A percentile compares a stretch with the other conserved stretches of the same genome.
Conservation (phyloP, 306 rosid species). For the Potentilla sterilis region DNA sequence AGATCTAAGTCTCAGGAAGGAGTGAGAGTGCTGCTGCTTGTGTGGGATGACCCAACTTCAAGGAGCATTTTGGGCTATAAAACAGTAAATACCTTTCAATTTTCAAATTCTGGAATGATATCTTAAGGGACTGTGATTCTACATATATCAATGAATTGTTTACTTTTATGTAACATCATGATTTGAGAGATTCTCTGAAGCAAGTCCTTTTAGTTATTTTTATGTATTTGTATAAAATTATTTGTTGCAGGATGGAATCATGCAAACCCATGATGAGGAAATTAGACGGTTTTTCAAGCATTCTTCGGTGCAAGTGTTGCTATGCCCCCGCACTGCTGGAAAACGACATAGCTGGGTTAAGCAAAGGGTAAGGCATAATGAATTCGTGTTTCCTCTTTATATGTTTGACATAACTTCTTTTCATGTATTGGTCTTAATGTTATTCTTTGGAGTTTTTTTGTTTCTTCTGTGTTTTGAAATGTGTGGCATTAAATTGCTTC, state of each 20-base stretch:
- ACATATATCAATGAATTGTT: background rate
- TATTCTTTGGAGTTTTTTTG: background rate
- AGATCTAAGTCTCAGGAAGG: constrained; percentile 91
- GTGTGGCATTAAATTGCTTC: constrained; percentile 22
- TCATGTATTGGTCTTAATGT: background rate
- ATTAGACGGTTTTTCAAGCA: constrained; percentile 89
- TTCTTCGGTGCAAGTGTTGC: constrained; percentile 89
- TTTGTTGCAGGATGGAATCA: constrained; percentile 80
- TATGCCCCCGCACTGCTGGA: constrained; percentile 84
- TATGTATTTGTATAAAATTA: constrained; percentile 10
- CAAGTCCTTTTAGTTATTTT: constrained; percentile 9
- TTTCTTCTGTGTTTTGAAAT: constrained; percentile 14
- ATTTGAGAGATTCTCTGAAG: constrained; percentile 11
- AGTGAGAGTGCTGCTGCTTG: constrained; percentile 92
- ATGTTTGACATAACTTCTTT: background rate
- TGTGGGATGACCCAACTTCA: constrained; percentile 98
- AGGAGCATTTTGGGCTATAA: constrained; percentile 82
- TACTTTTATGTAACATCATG: background rate
- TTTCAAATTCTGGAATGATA: constrained; percentile 12
- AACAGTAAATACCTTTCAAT: constrained; percentile 54
- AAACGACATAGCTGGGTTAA: constrained; percentile 90
- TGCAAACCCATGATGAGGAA: constrained; percentile 98
- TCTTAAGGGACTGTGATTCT: background rate
- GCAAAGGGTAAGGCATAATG: constrained; percentile 57
- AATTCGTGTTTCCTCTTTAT: background rate